Conservation (phyloP, 495 filamentous ascomycete genomes). For the Hypomontagnella monticulosa region DNA sequence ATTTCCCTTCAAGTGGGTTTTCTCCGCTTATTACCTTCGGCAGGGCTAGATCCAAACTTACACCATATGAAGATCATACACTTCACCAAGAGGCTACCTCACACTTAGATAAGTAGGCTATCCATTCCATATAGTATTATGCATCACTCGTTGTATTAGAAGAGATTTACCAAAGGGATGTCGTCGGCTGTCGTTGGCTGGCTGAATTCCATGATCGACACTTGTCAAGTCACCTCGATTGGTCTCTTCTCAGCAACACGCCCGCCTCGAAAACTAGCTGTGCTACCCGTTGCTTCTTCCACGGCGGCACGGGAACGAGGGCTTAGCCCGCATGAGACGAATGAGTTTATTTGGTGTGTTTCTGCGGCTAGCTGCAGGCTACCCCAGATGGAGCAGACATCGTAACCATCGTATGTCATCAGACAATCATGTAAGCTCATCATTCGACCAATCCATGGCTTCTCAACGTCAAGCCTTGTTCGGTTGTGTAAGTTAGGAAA, state of each 20-base stretch:
- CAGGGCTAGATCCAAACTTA: slow-evolving; percentile 18
- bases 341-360: background rate
- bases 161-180: slow-evolving; percentile 3
- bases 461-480: background rate
- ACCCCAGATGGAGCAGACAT: background rate
- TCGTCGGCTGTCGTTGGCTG: slow-evolving; percentile 9
- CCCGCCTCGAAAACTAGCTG: slow-evolving; percentile 8
- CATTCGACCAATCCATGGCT: slow-evolving; percentile 32
- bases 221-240: slow-evolving; percentile 7
- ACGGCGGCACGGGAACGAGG: too few relatives aligned
- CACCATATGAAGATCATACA: slow-evolving; percentile 29
- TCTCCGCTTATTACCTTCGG: slow-evolving; percentile 4
- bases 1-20: slow-evolving; percentile 1
- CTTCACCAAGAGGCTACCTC: too few relatives aligned
- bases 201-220: slow-evolving; percentile 15
- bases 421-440: slow-evolving; percentile 13
- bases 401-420: slow-evolving; percentile 26
- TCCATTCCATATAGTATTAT: too few relatives aligned
- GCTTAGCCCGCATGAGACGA: background rate
- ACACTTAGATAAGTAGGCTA: background rate
- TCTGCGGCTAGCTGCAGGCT: slow-evolving; percentile 15
- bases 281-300: background rate
- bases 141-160: background rate
- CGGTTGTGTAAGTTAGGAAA: slow-evolving; percentile 4
- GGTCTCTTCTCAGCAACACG: background rate